Base-by-base conservation (phyloP, 805 yeast species). In the Wickerhamiella hasegawae region DNA sequence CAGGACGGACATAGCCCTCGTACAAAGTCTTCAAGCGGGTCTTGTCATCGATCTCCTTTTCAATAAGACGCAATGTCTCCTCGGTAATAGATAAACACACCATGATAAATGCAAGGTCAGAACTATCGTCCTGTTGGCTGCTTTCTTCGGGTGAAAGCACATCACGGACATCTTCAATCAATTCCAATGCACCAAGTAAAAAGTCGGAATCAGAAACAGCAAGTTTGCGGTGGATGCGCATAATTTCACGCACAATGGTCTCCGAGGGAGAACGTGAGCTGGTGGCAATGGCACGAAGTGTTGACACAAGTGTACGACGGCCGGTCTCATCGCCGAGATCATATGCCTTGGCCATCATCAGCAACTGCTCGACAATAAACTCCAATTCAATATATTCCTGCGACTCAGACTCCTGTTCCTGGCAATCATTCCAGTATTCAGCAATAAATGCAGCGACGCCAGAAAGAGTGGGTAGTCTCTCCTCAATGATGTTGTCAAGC, bases 281-380 rank as follows among this genome's bases (percentile, higher is more conserved):
- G 1, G 75, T 65, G 38, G 55, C 33, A 2, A 54, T 45, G n/a
- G 41, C 37, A 15, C 82, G 64, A 4, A 75, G 55, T 2, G 71
- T 63, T 21, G 62, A 66, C 27, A 79, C 57, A 71, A 83, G 72
- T 31, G 73, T 72, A 52, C 94, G 68, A 49, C 95, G 69, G 16
- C 96, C 95, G 32, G 79, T 69, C 54, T 85, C 94, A 59, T 90
- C 96, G 46, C 83, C 76, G 48, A 72, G 83, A 53, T 90, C 97
- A 49, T 77, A 78, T 26, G 70, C 69, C 20, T 68, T 67, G 1
- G 85, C 76, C 19, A 82, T 68, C 8, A 60, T 54, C 26, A 87
- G 52, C 16, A 87, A 54, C 53, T 90, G 94, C 39, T 73, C 72
- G 28, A 84, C 65, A 32, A 84, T 70, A 49, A 46, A 42, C 42